Evolutionary conservation across 2,329 filamentous ascomycete species (phyloP), one percentile per base, ranked within the genome.

Genomic region (Eutypa lata): DNA sequence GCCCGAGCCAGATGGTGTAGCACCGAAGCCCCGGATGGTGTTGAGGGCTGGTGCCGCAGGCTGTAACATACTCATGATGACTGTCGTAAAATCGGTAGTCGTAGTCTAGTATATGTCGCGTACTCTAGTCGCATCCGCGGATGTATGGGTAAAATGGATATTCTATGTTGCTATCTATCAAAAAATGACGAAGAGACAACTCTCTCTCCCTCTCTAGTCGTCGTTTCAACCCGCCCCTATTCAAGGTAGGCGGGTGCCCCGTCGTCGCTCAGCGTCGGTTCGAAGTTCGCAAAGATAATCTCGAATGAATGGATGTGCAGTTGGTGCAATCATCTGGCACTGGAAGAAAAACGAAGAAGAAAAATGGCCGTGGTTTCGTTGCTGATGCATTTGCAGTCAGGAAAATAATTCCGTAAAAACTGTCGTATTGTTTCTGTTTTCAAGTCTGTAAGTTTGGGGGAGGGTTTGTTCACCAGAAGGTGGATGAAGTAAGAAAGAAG

Each of bases 221-320:
- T 33, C 26, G 19, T 53, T 33, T 67, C 60, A 68, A 60, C 65
- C 65, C 59, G 58, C 61, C 60, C 61, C 61, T 62, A 65, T 71
- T 75, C 72, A 76, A 67, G 71, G 75, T 61, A 64, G 63, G 60
- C 65, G 65, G 56, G 77, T 73, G 68, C 81, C 80, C 59, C 80
- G 80, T 70, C 81, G 80, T 65, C 80, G 80, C 74, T 83, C 76
- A 55, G 80, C 79, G 73, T 83, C 80, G 63, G 77, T 78, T 66
- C 81, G 80, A 62, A 73, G 72, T 67, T 79, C 73, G 61, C 74
- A 76, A 61, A 78, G 72, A 66, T 75, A 72, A 66, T 76, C 75
- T 68, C 74, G 73, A 61, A 76, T 72, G 57, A 73, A 71, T 67
- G 75, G 71, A 67, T 77, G 73, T 69, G 73, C 72, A 71, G 73